Base-by-base conservation (phyloP, 192 early-diverging fungal species). In the Mortierella antarctica region DNA sequence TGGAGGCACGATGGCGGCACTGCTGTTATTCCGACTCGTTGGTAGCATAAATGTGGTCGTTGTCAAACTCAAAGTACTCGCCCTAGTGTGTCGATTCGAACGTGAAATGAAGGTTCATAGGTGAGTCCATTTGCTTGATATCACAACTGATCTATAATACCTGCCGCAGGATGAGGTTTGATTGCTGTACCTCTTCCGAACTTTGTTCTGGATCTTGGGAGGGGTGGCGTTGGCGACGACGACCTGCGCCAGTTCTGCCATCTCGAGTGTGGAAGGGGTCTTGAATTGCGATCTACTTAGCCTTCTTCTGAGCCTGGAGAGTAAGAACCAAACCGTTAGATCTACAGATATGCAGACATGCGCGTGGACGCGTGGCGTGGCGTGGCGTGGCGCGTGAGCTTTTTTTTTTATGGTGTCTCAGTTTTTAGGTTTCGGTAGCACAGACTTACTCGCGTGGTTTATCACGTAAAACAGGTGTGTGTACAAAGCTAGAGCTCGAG, bases 231-330 rank as follows among this genome's bases (percentile, higher is more conserved):
- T 80, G 14, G 77, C 77, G 20, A 72, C 65, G 12, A 80, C 77
- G 0, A 80, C 57, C 18, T 72, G 57, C 0, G 77, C 77, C 1
- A 80, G 55, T 39, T 80, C 77, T 0, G 52, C 63, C 70, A 68
- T 68, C 17, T 80, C 77, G 46, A 55, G 70, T 10, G 57, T 65
- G 1, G 59, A 50, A 2, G 77, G 77, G 0, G 77, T 80, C 60
- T 67, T 71, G 70, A 80, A 80, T 15, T 80, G 77, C 13, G 77
- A 70, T 46, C 77, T 80, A 60, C 67, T 80, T 17, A 80, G 51
- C 54, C 70, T 66, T 15, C 77, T 23, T 14, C 77, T 59, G 23
- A 70, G 77, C 54, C 77, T 80, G 45, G 7, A 46, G 49, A 17
- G 12, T 21, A 44, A 14, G n/a, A n/a, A n/a, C n/a, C n/a, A n/a